Evolutionary conservation across 805 yeast genomes (phyloP).

Genomic region (Starmerella bombicola): DNA sequence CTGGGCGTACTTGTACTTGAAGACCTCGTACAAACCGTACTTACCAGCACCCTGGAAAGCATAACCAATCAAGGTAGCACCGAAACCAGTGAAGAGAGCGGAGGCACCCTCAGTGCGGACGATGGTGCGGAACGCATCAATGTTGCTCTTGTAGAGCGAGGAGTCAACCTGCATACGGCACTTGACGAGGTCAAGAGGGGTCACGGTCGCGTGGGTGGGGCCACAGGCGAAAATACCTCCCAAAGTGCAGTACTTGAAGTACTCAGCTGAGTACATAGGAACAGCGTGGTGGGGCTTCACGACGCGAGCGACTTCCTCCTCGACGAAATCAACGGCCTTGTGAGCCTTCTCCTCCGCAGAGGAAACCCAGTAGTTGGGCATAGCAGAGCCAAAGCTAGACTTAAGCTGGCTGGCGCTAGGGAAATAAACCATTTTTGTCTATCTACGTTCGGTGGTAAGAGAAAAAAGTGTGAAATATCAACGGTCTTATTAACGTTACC

Average conservation of each 20-base stretch:
- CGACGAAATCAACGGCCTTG: slow-evolving; percentile 24
- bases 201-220: slow-evolving; percentile 86
- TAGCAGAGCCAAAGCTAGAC: slow-evolving; percentile 28
- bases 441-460: background rate
- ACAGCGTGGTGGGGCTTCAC: slow-evolving; percentile 32
- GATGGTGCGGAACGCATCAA: slow-evolving; percentile 72
- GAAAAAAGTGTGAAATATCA: background rate
- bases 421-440: slow-evolving; percentile 28
- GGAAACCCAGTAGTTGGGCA: slow-evolving; percentile 30
- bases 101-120: slow-evolving; percentile 58
- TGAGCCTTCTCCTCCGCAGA: slow-evolving; percentile 23
- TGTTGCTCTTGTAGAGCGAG: slow-evolving; percentile 54
- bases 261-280: slow-evolving; percentile 46
- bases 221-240: slow-evolving; percentile 85
- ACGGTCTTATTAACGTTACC: slow-evolving; percentile 1
- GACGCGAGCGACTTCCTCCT: slow-evolving; percentile 28
- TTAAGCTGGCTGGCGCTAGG: slow-evolving; percentile 30
- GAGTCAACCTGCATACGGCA: slow-evolving; percentile 85
- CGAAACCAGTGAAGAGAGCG: slow-evolving; percentile 74
- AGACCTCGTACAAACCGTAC: slow-evolving; percentile 87
- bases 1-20: slow-evolving; percentile 67
- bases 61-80: slow-evolving; percentile 88
- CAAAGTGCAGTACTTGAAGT: slow-evolving; percentile 58
- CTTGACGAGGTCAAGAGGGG: slow-evolving; percentile 88
- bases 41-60: slow-evolving; percentile 95